Percentiles rank a stretch among this genome's conserved stretches.
phyloP scores from a whole-genome alignment of 2,329 filamentous ascomycete genomes.

The Akanthomyces lecanii region DNA sequence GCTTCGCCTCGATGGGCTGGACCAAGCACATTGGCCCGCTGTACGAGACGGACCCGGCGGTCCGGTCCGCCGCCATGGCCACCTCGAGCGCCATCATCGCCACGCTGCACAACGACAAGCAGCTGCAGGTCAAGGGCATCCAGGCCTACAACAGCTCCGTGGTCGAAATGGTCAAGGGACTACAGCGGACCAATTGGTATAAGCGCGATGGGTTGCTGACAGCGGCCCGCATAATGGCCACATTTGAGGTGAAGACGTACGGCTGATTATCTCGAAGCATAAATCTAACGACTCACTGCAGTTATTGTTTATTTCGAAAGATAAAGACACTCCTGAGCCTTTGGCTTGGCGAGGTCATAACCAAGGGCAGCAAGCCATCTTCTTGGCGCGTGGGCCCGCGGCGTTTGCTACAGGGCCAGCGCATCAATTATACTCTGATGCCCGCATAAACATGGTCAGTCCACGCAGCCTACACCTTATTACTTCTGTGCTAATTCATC shows the following conservation, averaged over 20 bases:
- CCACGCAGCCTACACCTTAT: neutral
- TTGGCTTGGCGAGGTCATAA: conserved; percentile 19
- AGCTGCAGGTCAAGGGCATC: conserved; percentile 22
- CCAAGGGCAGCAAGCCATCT: conserved; percentile 20
- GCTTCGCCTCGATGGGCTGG: conserved; percentile 22
- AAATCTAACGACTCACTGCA: neutral
- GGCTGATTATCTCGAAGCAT: too few relatives aligned
- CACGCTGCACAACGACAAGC: conserved; percentile 18
- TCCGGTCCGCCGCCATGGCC: conserved; percentile 21
- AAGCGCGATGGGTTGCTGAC: conserved; percentile 19
- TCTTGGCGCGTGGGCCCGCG: conserved; percentile 17
- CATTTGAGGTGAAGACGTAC: conserved; percentile 20
- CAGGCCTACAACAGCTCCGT: conserved; percentile 22
- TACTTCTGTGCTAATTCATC: neutral
- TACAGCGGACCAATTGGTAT: conserved; percentile 17
- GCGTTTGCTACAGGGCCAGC: conserved; percentile 18
- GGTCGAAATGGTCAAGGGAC: conserved; percentile 17
- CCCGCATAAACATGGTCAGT: conserved; percentile 22
- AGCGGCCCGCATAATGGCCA: conserved; percentile 19
- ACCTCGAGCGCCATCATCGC: conserved; percentile 23
- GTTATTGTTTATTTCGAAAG: conserved; percentile 21
- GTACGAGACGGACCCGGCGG: conserved; percentile 20
- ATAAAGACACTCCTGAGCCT: conserved; percentile 18
- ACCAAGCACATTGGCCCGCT: conserved; percentile 21
- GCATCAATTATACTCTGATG: conserved; percentile 23